phyloP scores from a whole-genome alignment of 2,329 filamentous ascomycete genomes.

The Fusarium euwallaceae region DNA sequence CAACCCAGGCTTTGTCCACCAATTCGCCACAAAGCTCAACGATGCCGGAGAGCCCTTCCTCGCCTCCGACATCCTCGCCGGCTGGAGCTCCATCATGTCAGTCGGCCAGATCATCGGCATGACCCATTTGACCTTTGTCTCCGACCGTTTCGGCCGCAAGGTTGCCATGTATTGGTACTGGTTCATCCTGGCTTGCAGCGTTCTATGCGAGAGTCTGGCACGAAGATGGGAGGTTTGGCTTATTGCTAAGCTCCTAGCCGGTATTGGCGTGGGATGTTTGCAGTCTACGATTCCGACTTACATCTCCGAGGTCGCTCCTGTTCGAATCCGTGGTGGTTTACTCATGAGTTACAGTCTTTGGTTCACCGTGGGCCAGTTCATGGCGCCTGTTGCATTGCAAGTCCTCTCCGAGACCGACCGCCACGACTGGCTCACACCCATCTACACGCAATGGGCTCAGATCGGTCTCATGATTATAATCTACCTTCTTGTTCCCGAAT shows the following conservation, averaged over 20 bases:
- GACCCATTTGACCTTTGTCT: constrained; percentile 45
- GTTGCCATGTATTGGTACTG: constrained; percentile 49
- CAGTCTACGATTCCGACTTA: constrained; percentile 58
- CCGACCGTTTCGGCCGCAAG: constrained; percentile 50
- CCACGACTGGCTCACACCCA: constrained; percentile 53
- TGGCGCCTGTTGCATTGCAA: constrained; percentile 57
- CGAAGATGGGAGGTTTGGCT: constrained; percentile 57
- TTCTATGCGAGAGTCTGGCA: constrained; percentile 54
- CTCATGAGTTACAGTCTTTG: constrained; percentile 59
- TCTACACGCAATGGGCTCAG: constrained; percentile 61
- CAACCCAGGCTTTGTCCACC: constrained; percentile 25
- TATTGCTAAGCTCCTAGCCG: constrained; percentile 50
- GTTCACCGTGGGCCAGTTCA: constrained; percentile 59
- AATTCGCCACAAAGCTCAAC: constrained; percentile 25
- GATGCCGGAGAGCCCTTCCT: constrained; percentile 49
- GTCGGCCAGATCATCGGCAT: constrained; percentile 57
- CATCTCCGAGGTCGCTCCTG: constrained; percentile 57
- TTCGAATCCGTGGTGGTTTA: constrained; percentile 54
- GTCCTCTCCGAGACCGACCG: constrained; percentile 49
- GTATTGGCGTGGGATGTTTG: constrained; percentile 58
- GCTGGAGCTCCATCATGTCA: constrained; percentile 56
- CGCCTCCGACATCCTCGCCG: constrained; percentile 51
- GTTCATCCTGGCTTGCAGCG: constrained; percentile 51
- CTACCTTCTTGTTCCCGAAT: constrained; percentile 55
- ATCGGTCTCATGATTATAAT: constrained; percentile 56